A percentile compares a stretch with the other conserved stretches of the same genome.
phyloP scores from a whole-genome alignment of 495 filamentous ascomycete species.

The Parmelia sp. region DNA sequence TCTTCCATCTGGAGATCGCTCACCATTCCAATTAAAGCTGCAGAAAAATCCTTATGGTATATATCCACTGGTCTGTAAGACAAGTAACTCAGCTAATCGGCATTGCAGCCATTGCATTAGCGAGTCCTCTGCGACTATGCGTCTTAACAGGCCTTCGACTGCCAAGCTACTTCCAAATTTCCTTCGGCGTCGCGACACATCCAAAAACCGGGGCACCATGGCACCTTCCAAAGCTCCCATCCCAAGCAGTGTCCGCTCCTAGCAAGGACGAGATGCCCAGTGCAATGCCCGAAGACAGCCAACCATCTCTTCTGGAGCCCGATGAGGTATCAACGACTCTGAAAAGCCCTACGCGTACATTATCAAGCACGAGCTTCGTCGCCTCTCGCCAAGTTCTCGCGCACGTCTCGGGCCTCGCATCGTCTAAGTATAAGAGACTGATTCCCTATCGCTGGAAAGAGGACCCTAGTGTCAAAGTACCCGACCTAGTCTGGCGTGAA shows the following conservation, averaged over 20 bases:
- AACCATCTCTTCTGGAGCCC: background rate
- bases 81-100: conserved; percentile 27
- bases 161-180: conserved; percentile 58
- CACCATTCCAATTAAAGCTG: conserved; percentile 46
- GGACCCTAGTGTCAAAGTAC: conserved; percentile 31
- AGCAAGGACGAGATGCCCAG: background rate
- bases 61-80: conserved; percentile 17
- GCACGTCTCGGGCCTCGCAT: conserved; percentile 22
- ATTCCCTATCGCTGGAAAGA: conserved; percentile 37
- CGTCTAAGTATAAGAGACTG: conserved; percentile 24
- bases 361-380: conserved; percentile 21
- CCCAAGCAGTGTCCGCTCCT: background rate
- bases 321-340: background rate
- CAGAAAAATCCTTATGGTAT: conserved; percentile 56
- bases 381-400: conserved; percentile 17
- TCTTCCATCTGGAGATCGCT: conserved; percentile 27
- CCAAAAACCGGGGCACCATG: conserved; percentile 51
- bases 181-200: conserved; percentile 52
- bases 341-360: background rate
- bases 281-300: background rate
- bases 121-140: conserved; percentile 59
- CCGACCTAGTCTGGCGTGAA: conserved; percentile 50
- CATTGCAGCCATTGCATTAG: conserved; percentile 52
- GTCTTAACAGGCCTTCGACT: conserved; percentile 47
- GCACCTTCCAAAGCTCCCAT: conserved; percentile 47